These are phyloP conservation scores for Geranium incanum DNA, from an alignment of 441 rosid species.

Conservation along the genomic window DNA sequence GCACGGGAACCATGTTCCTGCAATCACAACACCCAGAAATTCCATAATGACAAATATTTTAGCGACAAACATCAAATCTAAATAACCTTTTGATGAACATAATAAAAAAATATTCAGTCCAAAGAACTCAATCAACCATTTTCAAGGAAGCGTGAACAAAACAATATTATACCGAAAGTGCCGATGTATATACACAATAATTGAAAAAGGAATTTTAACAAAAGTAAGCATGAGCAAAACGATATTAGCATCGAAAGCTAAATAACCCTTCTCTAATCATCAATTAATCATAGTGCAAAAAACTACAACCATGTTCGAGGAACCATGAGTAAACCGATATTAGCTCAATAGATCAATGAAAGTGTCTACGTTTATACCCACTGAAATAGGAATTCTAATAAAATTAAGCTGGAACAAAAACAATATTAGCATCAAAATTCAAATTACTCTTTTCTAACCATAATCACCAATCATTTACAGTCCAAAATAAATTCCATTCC, in stretches of 20 bases:
- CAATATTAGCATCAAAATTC: too few species aligned
- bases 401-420: neutral
- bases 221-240: too few species aligned
- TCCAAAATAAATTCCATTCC: neutral
- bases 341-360: neutral
- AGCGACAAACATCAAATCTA: neutral
- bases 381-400: neutral
- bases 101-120: too few species aligned
- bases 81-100: neutral
- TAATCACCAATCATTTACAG: neutral
- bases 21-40: conserved; percentile 19
- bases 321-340: neutral
- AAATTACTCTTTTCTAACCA: neutral
- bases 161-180: too few species aligned
- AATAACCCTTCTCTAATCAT: neutral
- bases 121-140: too few species aligned
- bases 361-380: neutral
- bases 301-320: neutral
- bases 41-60: conserved; percentile 9
- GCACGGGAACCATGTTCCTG: conserved; percentile 97
- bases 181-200: too few species aligned
- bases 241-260: too few species aligned
- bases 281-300: neutral
- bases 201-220: too few species aligned
- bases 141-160: too few species aligned